These are phyloP conservation scores for Macadamia integrifolia DNA, from an alignment of 164 flowering plant genomes.

Conservation along the genomic window DNA sequence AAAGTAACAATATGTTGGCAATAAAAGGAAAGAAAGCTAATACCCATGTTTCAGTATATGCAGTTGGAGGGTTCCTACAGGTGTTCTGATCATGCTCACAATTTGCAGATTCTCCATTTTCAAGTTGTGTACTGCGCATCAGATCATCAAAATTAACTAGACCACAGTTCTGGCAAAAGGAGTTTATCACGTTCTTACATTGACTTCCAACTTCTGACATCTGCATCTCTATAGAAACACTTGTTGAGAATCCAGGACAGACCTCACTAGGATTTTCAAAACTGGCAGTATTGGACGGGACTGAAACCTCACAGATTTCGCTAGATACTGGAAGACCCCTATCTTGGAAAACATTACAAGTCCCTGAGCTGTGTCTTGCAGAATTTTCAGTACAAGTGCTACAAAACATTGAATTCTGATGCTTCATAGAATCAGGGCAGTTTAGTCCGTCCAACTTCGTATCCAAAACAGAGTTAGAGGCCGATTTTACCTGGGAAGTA, in stretches of 20 bases:
- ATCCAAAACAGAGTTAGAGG: constrained; percentile 12
- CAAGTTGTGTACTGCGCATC: constrained; percentile 6
- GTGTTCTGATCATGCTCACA: constrained; percentile 13
- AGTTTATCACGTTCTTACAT: constrained; percentile 4
- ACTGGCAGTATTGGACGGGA: constrained; percentile 7
- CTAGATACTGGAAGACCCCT: background rate
- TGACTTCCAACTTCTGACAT: constrained; percentile 21
- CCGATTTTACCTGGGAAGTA: constrained; percentile 9
- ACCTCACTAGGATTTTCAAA: constrained; percentile 14
- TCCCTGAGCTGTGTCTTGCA: constrained; percentile 5
- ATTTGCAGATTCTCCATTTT: constrained; percentile 12
- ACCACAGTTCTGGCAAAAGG: constrained; percentile 11
- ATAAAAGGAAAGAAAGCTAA: background rate
- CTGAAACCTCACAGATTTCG: constrained; percentile 16
- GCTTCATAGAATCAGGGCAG: constrained; percentile 8
- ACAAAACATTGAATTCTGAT: constrained; percentile 12
- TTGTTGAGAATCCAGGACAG: constrained; percentile 13
- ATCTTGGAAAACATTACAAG: constrained; percentile 8
- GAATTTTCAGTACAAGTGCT: constrained; percentile 2
- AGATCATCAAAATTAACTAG: constrained; percentile 9
- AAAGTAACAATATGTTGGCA: too few relatives aligned
- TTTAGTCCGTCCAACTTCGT: constrained; percentile 13
- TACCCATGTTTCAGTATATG: constrained; percentile 31
- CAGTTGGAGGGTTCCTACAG: constrained; percentile 9
- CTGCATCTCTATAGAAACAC: constrained; percentile 25